Evolutionary conservation across 2,329 filamentous ascomycete genomes (phyloP), one percentile per base, ranked within the genome.

Genomic region (Cladosporium sp.): DNA sequence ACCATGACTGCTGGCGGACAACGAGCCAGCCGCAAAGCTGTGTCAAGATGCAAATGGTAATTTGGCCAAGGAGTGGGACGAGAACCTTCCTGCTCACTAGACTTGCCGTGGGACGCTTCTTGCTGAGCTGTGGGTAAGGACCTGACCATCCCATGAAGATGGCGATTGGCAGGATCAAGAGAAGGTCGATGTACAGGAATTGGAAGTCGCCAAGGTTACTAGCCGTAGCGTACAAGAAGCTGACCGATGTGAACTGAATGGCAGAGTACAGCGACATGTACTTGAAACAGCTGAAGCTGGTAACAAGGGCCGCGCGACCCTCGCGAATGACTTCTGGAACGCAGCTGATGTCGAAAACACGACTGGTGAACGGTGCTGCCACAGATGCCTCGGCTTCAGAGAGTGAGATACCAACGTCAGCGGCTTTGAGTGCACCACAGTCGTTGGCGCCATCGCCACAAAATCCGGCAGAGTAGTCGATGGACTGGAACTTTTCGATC

Each of bases 111-210:
- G 95, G 95, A 40, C 93, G 86, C 78, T 98, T 99, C 66, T 85
- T 87, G 71, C 88, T 91, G 16, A 99, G 85, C 44, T 85, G 82
- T 2, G 88, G 88, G 74, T 90, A 92, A 1, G 96, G 91, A 6
- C 91, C 93, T 28, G 91, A 92, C 95, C 96, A 98, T 71, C 95
- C 93, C 95, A 99, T 99, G 77, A 98, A 98, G 66, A 99, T 92
- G 28, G 95, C 95, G 72, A 99, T 96, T 5, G 95, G 95, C 3
- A 99, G 82, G 74, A 99, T 99, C 65, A 99, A 87, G 3, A 90
- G 83, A 16, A 99, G 84, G 73, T 99, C 95, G 74, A 99, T 98
- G 78, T 94, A 98, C 4, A 99, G 84, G 77, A 97, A 99, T 83
- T 98, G 95, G 75, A 99, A 98, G 77, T 99, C 95, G 59, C 95